Evolutionary conservation across 306 rosid species (phyloP).

Genomic region (Alnus rubra): DNA sequence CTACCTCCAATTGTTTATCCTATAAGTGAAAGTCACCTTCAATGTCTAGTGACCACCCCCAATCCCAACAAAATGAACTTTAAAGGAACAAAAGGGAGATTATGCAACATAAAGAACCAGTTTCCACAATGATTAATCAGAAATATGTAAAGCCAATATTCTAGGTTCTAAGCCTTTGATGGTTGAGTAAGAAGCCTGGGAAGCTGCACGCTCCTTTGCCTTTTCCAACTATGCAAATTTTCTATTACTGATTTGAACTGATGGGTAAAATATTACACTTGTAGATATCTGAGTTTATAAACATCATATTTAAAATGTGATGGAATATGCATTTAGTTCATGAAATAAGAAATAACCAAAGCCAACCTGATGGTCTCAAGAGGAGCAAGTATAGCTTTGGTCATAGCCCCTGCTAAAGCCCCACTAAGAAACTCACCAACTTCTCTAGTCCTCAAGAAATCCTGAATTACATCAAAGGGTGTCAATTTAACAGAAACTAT

Average conservation of each 20-base stretch:
- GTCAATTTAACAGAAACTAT: neutral
- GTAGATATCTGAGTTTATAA: neutral
- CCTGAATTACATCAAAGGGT: constrained; percentile 48
- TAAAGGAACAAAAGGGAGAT: neutral
- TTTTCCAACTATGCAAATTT: neutral
- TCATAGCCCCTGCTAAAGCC: constrained; percentile 96
- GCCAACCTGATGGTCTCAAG: constrained; percentile 92
- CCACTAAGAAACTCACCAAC: constrained; percentile 87
- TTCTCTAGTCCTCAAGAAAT: constrained; percentile 63
- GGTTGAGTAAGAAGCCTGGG: neutral
- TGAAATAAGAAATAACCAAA: constrained; percentile 8
- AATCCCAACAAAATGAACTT: neutral
- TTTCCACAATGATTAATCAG: neutral
- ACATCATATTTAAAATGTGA: neutral
- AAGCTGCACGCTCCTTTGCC: neutral
- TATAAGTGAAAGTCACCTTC: neutral
- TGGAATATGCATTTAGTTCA: neutral
- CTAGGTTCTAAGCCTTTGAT: neutral
- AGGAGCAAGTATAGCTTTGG: constrained; percentile 96
- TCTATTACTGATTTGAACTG: neutral
- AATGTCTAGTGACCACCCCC: neutral
- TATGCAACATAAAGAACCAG: neutral
- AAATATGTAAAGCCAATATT: neutral
- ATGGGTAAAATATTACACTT: neutral
- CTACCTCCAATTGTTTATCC: neutral